Evolutionary conservation across 371 early-diverging fungal species (phyloP), one percentile per base, ranked within the genome.

Genomic region (Mortierella sp.): DNA sequence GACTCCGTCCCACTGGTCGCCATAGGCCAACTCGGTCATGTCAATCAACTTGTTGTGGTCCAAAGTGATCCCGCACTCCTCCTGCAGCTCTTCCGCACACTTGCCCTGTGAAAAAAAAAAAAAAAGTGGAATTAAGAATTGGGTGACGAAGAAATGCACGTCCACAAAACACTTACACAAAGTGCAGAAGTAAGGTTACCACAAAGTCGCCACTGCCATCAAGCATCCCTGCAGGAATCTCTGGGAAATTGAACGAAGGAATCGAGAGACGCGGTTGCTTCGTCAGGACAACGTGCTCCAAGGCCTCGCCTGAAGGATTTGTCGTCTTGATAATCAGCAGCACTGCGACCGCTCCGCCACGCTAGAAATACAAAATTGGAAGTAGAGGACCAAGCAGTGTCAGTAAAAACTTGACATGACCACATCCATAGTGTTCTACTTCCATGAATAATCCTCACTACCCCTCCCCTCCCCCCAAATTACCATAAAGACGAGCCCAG

Each of bases 141-240:
- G 21, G 3, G 35, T 21, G 7, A 32, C 63, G 18, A 24, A 55
- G 48, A 56, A 32, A 21, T 16, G 56, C 2, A 14, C 21, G 27
- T 46, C 27, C 35, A 16, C 16, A 38, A 35, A 32, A 8, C 4
- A 29, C 55, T n/a, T 12, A 10, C 4, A 63, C 14, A 70, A 6
- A 7, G 27, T 11, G 51, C n/a, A 27, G 41, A 18, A 21, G 49
- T 46, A 16, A 38, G 24, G 48, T 29, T 89, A n/a, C 95, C 94
- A 91, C 83, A 91, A 97, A 96, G 82, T 93, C 91, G 14, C 94
- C 93, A 32, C 92, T 92, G 29, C 91, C 97, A 83, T 96, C 96
- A 51, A 96, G 79, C 97, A 97, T 97, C 5, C 97, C 97, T 1
- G 97, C 97, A 3, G 97, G 97, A 38, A 97, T 85, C 84, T 96